Percentiles rank a stretch among this genome's conserved stretches.
phyloP scores from a whole-genome alignment of 2,329 filamentous ascomycete genomes.

The Bipolaris victoriae region DNA sequence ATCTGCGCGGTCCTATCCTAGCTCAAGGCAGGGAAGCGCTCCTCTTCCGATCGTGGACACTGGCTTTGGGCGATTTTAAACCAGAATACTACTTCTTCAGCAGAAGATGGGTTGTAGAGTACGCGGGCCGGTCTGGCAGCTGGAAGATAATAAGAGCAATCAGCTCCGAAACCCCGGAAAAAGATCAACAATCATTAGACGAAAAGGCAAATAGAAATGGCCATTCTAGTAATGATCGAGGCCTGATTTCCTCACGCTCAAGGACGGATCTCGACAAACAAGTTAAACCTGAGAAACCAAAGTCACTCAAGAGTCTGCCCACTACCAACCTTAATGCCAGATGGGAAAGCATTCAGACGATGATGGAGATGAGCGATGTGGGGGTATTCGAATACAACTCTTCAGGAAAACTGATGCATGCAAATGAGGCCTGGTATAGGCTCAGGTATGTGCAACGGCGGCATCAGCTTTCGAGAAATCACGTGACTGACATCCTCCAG shows the following conservation, averaged over 20 bases:
- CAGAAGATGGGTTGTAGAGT: conserved; percentile 26
- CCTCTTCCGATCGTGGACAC: conserved; percentile 38
- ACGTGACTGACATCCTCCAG: conserved; percentile 15
- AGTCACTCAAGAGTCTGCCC: conserved; percentile 12
- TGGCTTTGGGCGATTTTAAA: conserved; percentile 26
- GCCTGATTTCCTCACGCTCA: conserved; percentile 12
- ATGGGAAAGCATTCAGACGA: conserved; percentile 37
- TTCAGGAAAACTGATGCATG: conserved; percentile 34
- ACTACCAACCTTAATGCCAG: conserved; percentile 26
- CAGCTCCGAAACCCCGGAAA: not conserved
- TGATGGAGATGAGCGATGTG: conserved; percentile 48
- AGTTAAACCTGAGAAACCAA: conserved; percentile 4
- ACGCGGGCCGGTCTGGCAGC: conserved; percentile 17
- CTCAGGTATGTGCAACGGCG: conserved; percentile 20
- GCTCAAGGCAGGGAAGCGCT: conserved; percentile 19
- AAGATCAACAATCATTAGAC: not conserved
- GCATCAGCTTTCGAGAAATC: not conserved
- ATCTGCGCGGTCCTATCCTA: conserved; percentile 15
- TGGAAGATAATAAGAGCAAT: conserved; percentile 30
- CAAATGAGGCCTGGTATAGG: conserved; percentile 41
- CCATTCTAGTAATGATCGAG: not conserved
- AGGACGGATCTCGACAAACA: conserved; percentile 15
- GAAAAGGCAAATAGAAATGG: not conserved
- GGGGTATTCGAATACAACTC: conserved; percentile 42
- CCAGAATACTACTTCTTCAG: conserved; percentile 22